Evolutionary conservation across 257 asterid species (phyloP).

Genomic region (Rauvolfia tetraphylla): DNA sequence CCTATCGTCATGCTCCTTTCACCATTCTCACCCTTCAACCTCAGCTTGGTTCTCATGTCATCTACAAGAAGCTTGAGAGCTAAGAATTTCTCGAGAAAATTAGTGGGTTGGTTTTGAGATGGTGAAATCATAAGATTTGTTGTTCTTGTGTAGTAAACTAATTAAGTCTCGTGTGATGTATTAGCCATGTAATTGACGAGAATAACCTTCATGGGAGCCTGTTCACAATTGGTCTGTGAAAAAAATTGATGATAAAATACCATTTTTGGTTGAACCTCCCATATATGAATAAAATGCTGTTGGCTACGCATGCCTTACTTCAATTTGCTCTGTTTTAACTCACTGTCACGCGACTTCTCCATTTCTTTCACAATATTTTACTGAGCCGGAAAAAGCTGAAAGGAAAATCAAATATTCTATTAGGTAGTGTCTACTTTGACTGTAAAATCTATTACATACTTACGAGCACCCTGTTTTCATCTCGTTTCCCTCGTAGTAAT

Average conservation of each 20-base stretch:
- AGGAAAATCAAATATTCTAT: no score
- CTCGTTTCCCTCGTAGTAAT: no score
- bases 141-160: not conserved
- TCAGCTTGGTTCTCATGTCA: slow-evolving; percentile 6
- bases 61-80: slow-evolving; percentile 1
- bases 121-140: not conserved
- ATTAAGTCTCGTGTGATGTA: not conserved
- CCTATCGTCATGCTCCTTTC: slow-evolving; percentile 14
- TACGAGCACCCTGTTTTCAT: no score
- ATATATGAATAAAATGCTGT: no score
- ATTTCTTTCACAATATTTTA: no score
- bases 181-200: not conserved
- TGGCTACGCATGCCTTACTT: not conserved
- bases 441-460: no score
- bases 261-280: not conserved
- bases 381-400: no score
- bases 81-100: not conserved
- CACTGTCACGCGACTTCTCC: not conserved
- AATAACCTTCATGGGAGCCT: not conserved
- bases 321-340: not conserved
- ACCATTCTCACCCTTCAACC: slow-evolving; percentile 11
- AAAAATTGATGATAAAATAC: not conserved
- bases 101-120: not conserved
- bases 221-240: not conserved
- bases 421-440: no score